Percentiles rank a stretch among this genome's conserved stretches.
Evolutionary conservation across 2,329 filamentous ascomycete species (phyloP).

Genomic region (Phialophora macrospora): DNA sequence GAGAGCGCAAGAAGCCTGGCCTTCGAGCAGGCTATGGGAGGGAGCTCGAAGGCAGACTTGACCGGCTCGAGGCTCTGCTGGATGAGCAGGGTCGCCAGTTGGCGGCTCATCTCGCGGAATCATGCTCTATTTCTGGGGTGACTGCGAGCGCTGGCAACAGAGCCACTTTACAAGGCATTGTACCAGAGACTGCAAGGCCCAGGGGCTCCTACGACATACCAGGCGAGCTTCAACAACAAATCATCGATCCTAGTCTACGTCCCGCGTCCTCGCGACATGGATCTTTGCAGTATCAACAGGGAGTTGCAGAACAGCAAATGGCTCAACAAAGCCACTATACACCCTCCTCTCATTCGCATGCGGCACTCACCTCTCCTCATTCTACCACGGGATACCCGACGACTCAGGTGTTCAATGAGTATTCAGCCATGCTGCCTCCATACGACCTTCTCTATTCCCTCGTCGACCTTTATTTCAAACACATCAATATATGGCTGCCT

Average conservation of each 20-base stretch:
- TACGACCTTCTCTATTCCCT: conserved; percentile 75
- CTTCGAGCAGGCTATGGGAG: conserved; percentile 65
- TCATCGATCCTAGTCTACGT: conserved; percentile 34
- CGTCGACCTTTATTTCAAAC: conserved; percentile 77
- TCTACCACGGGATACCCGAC: conserved; percentile 32
- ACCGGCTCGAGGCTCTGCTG: conserved; percentile 56
- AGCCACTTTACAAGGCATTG: conserved; percentile 7
- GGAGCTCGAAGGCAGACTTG: conserved; percentile 63
- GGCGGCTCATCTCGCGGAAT: conserved; percentile 35
- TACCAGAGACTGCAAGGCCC: conserved; percentile 15
- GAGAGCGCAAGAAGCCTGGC: conserved; percentile 72
- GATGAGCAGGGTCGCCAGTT: conserved; percentile 38
- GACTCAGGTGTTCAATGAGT: conserved; percentile 44
- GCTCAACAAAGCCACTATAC: conserved; percentile 34
- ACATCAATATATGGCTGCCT: conserved; percentile 83
- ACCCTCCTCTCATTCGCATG: conserved; percentile 35
- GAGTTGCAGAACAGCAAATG: conserved; percentile 24
- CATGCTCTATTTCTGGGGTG: conserved; percentile 28
- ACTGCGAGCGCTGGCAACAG: neutral
- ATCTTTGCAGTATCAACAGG: conserved; percentile 32
- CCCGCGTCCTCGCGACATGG: conserved; percentile 31
- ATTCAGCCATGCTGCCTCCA: conserved; percentile 60
- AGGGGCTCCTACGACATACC: conserved; percentile 26
- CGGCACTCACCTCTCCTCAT: conserved; percentile 37
- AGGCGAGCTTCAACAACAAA: conserved; percentile 31